These are phyloP conservation scores for Hymenoscyphus repandus DNA, from an alignment of 2,329 filamentous ascomycete species.

Conservation along the genomic window DNA sequence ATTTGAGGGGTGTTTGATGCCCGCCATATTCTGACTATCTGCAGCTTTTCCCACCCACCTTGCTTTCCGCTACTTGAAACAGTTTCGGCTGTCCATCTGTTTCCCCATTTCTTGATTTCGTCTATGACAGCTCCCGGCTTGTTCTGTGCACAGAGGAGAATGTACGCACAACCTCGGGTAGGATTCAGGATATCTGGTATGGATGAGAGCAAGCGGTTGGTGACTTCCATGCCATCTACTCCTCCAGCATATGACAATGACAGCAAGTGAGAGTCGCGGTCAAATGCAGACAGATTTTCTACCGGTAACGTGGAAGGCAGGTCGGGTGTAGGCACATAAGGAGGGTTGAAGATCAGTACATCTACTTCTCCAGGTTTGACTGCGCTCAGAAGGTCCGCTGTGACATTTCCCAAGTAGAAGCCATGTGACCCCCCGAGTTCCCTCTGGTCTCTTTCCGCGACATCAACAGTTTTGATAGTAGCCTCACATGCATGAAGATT, in stretches of 20 bases:
- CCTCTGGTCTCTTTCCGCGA: conserved; percentile 38
- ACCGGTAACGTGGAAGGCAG: conserved; percentile 51
- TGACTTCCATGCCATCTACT: conserved; percentile 88
- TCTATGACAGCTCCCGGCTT: conserved; percentile 69
- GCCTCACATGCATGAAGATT: conserved; percentile 79
- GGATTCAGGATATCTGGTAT: conserved; percentile 60
- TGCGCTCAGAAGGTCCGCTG: conserved; percentile 63
- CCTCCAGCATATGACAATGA: conserved; percentile 87
- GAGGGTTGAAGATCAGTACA: conserved; percentile 91
- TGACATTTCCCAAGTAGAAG: conserved; percentile 59
- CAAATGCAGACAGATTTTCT: conserved; percentile 46
- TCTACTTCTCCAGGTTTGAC: conserved; percentile 61
- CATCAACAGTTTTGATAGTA: conserved; percentile 61
- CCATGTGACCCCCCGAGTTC: conserved; percentile 35
- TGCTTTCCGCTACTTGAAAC: conserved; percentile 80
- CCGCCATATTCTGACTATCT: conserved; percentile 82
- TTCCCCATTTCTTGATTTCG: conserved; percentile 52
- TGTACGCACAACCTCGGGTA: conserved; percentile 72
- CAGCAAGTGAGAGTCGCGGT: conserved; percentile 77
- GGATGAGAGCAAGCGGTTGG: conserved; percentile 67
- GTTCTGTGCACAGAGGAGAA: conserved; percentile 88
- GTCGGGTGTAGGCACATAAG: conserved; percentile 83
- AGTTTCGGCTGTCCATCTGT: conserved; percentile 66
- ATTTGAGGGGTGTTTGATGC: conserved; percentile 3
- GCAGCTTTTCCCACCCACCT: conserved; percentile 91